These are phyloP conservation scores for Geoglossum glabrum DNA, from an alignment of 495 filamentous ascomycete genomes.

Conservation along the genomic window DNA sequence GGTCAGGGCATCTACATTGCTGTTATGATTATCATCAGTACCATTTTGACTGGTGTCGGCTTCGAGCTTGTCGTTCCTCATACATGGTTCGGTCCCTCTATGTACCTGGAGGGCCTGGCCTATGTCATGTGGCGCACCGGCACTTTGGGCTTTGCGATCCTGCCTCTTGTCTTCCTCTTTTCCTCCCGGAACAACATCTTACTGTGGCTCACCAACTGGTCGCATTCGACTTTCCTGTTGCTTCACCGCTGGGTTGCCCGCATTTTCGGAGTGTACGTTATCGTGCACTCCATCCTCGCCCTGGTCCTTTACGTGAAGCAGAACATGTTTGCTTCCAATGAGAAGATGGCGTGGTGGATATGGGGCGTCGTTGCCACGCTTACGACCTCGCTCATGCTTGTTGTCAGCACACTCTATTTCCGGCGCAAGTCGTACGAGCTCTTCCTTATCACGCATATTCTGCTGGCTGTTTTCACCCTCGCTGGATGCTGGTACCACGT, in stretches of 20 bases:
- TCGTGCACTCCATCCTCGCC: conserved; percentile 15
- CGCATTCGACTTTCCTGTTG: conserved; percentile 24
- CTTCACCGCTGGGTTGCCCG: conserved; percentile 28
- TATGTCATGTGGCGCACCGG: conserved; percentile 25
- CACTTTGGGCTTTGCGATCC: conserved; percentile 12
- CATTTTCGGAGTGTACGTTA: conserved; percentile 18
- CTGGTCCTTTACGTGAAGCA: conserved; percentile 4
- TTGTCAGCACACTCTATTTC: conserved; percentile 35
- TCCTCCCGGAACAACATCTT: conserved; percentile 25
- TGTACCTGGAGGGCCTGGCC: conserved; percentile 15
- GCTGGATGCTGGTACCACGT: conserved; percentile 28
- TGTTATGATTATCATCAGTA: conserved; percentile 20
- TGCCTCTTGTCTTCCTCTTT: conserved; percentile 22
- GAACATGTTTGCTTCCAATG: conserved; percentile 7
- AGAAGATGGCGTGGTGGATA: conserved; percentile 7
- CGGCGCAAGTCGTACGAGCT: conserved; percentile 21
- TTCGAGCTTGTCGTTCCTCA: conserved; percentile 15
- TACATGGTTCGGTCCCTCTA: conserved; percentile 11
- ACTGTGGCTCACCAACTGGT: conserved; percentile 27
- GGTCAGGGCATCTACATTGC: conserved; percentile 22
- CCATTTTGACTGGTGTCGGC: conserved; percentile 17
- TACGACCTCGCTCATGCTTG: conserved; percentile 34
- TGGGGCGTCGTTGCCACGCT: conserved; percentile 28
- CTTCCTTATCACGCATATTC: conserved; percentile 22
- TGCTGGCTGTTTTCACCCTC: conserved; percentile 13